Evolutionary conservation across 106 monocot genomes (phyloP).

Genomic region (Iris macrosiphon): DNA sequence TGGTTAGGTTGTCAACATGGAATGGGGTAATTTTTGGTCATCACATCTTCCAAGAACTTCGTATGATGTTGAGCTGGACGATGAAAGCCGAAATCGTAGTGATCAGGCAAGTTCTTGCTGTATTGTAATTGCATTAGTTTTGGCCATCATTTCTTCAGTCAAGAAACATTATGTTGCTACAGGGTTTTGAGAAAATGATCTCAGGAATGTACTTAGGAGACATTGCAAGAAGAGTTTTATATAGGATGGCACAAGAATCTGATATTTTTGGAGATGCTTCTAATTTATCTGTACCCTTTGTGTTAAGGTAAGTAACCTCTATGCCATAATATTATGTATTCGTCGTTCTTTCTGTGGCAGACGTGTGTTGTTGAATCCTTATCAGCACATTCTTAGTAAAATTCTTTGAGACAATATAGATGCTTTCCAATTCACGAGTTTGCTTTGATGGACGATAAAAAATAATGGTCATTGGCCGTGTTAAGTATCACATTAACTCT

Average conservation of each 20-base stretch:
- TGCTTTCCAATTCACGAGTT: too few relatives aligned
- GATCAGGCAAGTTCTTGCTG: constrained; percentile 73
- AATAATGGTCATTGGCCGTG: too few relatives aligned
- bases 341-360: too few relatives aligned
- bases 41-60: constrained; percentile 82
- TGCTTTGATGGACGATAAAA: too few relatives aligned
- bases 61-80: constrained; percentile 75
- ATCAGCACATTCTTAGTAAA: too few relatives aligned
- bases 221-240: constrained; percentile 66
- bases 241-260: constrained; percentile 52
- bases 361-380: too few relatives aligned
- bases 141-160: neutral
- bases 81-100: constrained; percentile 57
- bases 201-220: constrained; percentile 90
- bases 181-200: constrained; percentile 98
- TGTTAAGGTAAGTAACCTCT: constrained; percentile 57
- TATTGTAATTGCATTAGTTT: neutral
- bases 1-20: constrained; percentile 75
- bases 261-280: constrained; percentile 53
- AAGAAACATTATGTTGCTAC: constrained; percentile 1
- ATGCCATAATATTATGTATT: neutral
- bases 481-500: too few relatives aligned
- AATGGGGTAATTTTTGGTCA: constrained; percentile 97
- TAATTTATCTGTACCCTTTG: constrained; percentile 41
- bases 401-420: too few relatives aligned